These are phyloP conservation scores for Metarhizium humberi DNA, from an alignment of 2,329 filamentous ascomycete species.

Conservation along the genomic window DNA sequence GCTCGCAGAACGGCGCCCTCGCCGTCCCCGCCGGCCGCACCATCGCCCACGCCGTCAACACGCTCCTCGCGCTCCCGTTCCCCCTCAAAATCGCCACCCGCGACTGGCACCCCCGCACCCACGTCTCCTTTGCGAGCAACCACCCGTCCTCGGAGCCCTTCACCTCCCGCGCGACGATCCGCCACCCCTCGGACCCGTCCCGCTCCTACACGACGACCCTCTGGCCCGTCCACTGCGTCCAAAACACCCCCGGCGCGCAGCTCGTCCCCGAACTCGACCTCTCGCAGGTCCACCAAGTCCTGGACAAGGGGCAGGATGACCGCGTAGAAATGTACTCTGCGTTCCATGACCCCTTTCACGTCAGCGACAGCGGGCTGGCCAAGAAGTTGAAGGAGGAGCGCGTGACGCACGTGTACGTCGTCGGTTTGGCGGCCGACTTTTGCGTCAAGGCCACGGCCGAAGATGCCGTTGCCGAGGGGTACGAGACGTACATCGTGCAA, in stretches of 20 bases:
- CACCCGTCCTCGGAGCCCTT: conserved; percentile 63
- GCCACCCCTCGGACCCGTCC: conserved; percentile 53
- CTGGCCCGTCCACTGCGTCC: conserved; percentile 89
- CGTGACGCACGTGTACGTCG: conserved; percentile 75
- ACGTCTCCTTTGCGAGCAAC: conserved; percentile 84
- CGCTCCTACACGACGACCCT: conserved; percentile 60
- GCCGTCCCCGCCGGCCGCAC: conserved; percentile 66
- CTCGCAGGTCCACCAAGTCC: conserved; percentile 48
- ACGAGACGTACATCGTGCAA: conserved; percentile 64
- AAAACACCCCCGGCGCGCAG: conserved; percentile 60
- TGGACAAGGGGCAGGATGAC: conserved; percentile 70
- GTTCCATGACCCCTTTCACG: conserved; percentile 71
- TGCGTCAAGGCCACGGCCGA: conserved; percentile 78
- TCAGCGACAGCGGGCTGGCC: conserved; percentile 56
- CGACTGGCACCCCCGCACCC: conserved; percentile 77
- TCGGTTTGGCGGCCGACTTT: conserved; percentile 80
- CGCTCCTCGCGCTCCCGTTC: conserved; percentile 64
- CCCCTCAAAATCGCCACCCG: conserved; percentile 72
- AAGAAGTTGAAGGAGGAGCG: conserved; percentile 42
- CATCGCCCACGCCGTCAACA: conserved; percentile 64
- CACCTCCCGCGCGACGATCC: conserved; percentile 52
- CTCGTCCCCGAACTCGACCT: conserved; percentile 63
- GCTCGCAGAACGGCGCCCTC: conserved; percentile 65
- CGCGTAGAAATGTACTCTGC: conserved; percentile 89
- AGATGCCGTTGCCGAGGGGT: conserved; percentile 68